phyloP scores from a whole-genome alignment of 1,139 yeast species.

The Hansenula sp. region DNA sequence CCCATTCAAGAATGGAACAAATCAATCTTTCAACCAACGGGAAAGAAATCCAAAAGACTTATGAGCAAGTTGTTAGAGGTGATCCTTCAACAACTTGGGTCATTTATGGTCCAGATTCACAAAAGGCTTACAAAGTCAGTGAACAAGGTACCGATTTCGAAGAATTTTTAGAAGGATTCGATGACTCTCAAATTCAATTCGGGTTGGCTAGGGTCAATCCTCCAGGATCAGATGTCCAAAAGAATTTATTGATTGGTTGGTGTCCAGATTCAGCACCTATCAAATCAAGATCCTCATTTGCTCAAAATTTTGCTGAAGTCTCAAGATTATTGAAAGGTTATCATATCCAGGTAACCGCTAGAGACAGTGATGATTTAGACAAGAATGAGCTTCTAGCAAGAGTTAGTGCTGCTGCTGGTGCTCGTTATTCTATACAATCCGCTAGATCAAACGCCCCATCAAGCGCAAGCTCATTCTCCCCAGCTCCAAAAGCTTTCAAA shows the following conservation, averaged over 20 bases:
- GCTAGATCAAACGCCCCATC: conserved; percentile 26
- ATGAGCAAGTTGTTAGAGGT: conserved; percentile 62
- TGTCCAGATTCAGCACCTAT: conserved; percentile 85
- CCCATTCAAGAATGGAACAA: conserved; percentile 18
- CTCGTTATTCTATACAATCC: conserved; percentile 75
- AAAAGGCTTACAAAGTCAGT: conserved; percentile 54
- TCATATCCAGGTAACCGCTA: conserved; percentile 95
- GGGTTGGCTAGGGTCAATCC: conserved; percentile 87
- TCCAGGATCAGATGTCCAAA: conserved; percentile 84
- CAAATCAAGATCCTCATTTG: conserved; percentile 70
- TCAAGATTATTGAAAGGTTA: conserved; percentile 72
- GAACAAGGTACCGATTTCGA: conserved; percentile 59
- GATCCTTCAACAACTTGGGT: conserved; percentile 54
- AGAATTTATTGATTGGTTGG: conserved; percentile 88
- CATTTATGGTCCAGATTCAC: conserved; percentile 58
- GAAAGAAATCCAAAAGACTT: conserved; percentile 50
- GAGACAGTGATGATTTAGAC: conserved; percentile 86
- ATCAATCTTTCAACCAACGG: conserved; percentile 23
- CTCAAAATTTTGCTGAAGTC: conserved; percentile 71
- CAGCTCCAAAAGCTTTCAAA: conserved; percentile 39
- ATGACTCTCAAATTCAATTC: conserved; percentile 86
- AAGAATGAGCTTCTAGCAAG: conserved; percentile 71
- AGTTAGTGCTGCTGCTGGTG: conserved; percentile 91
- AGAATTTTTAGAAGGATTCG: conserved; percentile 78
- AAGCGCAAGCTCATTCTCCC: conserved; percentile 32